phyloP scores from a whole-genome alignment of 495 filamentous ascomycete species.

The Penicillium steckii region DNA sequence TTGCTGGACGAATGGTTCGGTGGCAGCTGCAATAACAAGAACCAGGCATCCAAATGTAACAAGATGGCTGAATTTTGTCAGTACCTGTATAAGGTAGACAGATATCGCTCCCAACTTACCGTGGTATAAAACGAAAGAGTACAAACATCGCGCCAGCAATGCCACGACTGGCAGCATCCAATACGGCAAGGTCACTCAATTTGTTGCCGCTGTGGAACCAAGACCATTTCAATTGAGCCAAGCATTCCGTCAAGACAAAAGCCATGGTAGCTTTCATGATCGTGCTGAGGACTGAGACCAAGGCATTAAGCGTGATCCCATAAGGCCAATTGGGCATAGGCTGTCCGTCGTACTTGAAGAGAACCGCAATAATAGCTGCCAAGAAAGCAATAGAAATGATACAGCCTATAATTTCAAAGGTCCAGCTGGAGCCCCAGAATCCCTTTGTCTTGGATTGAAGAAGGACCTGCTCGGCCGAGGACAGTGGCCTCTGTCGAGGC shows the following conservation, averaged over 20 bases:
- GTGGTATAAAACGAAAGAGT: slow-evolving; percentile 25
- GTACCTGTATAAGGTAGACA: not conserved
- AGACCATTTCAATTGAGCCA: slow-evolving; percentile 51
- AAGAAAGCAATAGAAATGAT: slow-evolving; percentile 22
- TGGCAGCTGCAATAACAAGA: slow-evolving; percentile 36
- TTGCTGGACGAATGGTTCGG: slow-evolving; percentile 47
- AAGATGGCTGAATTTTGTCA: slow-evolving; percentile 26
- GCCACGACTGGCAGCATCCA: slow-evolving; percentile 45
- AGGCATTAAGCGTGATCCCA: slow-evolving; percentile 45
- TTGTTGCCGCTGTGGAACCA: slow-evolving; percentile 42
- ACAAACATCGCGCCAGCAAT: slow-evolving; percentile 33
- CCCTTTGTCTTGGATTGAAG: slow-evolving; percentile 15
- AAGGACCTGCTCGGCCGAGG: slow-evolving; percentile 19
- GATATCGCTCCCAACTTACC: slow-evolving; percentile 16
- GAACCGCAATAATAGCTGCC: slow-evolving; percentile 30
- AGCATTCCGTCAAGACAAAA: slow-evolving; percentile 35
- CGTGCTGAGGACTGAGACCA: slow-evolving; percentile 44
- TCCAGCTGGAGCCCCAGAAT: slow-evolving; percentile 27
- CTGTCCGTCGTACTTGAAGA: slow-evolving; percentile 38
- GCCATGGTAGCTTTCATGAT: slow-evolving; percentile 43
- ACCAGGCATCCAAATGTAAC: slow-evolving; percentile 40
- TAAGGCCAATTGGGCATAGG: slow-evolving; percentile 43
- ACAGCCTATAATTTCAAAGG: slow-evolving; percentile 25
- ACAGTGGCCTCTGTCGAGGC: slow-evolving; percentile 12
- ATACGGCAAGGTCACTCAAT: slow-evolving; percentile 38